Conservation (phyloP, 2,329 filamentous ascomycete genomes). For the Pseudogymnoascus sp. region DNA sequence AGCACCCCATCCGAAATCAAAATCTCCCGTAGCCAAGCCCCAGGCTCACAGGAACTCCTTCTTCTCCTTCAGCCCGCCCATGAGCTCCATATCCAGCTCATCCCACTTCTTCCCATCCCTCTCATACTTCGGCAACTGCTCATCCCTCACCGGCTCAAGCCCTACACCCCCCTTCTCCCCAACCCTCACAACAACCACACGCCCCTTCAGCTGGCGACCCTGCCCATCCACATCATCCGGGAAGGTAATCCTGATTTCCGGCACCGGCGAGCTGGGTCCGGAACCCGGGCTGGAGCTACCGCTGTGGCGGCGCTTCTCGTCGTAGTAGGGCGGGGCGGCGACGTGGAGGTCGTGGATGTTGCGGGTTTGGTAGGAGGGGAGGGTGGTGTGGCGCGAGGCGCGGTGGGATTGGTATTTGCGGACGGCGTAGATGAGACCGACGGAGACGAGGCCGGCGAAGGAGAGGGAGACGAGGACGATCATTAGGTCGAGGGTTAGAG, state of each 20-base stretch:
- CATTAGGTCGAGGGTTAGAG: slow-evolving; percentile 64
- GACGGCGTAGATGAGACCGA: slow-evolving; percentile 62
- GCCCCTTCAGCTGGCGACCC: slow-evolving; percentile 73
- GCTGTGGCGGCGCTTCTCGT: slow-evolving; percentile 54
- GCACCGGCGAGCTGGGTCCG: slow-evolving; percentile 73
- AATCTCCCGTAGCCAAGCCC: no score
- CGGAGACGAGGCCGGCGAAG: slow-evolving; percentile 60
- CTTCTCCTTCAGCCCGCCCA: slow-evolving; percentile 93
- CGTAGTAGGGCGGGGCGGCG: slow-evolving; percentile 46
- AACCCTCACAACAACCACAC: slow-evolving; percentile 85
- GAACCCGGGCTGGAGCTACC: slow-evolving; percentile 66
- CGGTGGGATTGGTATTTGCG: slow-evolving; percentile 37
- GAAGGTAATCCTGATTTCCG: slow-evolving; percentile 97
- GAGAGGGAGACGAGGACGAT: slow-evolving; percentile 72
- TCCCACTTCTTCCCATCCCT: slow-evolving; percentile 77
- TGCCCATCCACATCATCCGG: slow-evolving; percentile 86
- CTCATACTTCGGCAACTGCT: slow-evolving; percentile 80
- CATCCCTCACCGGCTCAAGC: slow-evolving; percentile 72
- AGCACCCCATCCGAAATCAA: not conserved
- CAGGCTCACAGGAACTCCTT: slow-evolving; percentile 30
- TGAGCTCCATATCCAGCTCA: slow-evolving; percentile 87
- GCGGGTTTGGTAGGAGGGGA: slow-evolving; percentile 60
- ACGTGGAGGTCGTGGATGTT: slow-evolving; percentile 51
- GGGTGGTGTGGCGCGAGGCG: slow-evolving; percentile 42
- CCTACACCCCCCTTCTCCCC: slow-evolving; percentile 80